Evolutionary conservation across 176 grass and related monocot genomes (phyloP).

Genomic region (Calamus simplicifolius): DNA sequence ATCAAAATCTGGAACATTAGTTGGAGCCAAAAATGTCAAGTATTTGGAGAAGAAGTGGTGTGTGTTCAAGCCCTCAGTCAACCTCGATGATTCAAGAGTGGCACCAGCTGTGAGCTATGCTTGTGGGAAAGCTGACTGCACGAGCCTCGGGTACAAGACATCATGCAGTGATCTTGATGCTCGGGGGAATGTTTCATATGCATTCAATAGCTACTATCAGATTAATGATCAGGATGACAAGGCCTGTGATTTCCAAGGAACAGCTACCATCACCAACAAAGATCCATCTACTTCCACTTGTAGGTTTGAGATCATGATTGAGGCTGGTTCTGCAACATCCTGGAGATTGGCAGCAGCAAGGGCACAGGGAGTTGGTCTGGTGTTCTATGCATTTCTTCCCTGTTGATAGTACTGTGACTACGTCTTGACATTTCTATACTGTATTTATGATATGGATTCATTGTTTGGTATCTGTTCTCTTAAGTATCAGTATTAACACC

Average conservation of each 20-base stretch:
- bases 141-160: constrained; percentile 21
- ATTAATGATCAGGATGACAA: constrained; percentile 7
- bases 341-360: neutral
- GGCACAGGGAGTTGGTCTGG: neutral
- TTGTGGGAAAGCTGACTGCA: constrained; percentile 8
- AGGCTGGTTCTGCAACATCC: neutral
- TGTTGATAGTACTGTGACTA: no score
- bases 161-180: constrained; percentile 1
- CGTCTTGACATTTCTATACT: no score
- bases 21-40: constrained; percentile 6
- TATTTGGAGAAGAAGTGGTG: constrained; percentile 11
- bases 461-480: no score
- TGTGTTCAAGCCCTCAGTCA: constrained; percentile 9
- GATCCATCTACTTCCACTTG: constrained; percentile 13
- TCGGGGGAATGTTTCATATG: constrained; percentile 9
- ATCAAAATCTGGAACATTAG: neutral
- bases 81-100: neutral
- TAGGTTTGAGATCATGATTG: constrained; percentile 15
- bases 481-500: no score
- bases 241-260: constrained; percentile 12
- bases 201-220: constrained; percentile 21
- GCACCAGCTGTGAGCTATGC: constrained; percentile 2
- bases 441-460: no score
- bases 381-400: neutral
- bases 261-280: neutral